Evolutionary conservation across 805 yeast species (phyloP).

Genomic region (Kazachstania taianensis): DNA sequence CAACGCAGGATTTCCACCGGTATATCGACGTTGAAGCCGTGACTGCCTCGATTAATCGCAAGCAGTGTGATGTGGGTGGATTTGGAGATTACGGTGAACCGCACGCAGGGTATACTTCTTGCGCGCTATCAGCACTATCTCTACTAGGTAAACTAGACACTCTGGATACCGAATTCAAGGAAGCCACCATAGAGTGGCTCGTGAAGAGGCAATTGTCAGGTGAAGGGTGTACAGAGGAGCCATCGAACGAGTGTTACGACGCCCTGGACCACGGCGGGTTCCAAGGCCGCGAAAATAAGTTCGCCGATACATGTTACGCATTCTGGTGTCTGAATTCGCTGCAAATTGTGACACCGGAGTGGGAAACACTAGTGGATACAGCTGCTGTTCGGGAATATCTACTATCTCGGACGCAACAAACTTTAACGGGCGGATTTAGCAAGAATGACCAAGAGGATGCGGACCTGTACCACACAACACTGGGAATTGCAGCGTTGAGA

Average conservation of each 20-base stretch:
- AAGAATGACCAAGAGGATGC: conserved; percentile 56
- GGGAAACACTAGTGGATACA: conserved; percentile 8
- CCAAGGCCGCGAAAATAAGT: conserved; percentile 80
- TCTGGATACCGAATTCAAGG: conserved; percentile 21
- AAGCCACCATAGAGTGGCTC: conserved; percentile 46
- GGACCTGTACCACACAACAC: conserved; percentile 59
- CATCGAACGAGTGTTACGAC: conserved; percentile 33
- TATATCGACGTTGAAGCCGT: conserved; percentile 38
- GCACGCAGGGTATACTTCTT: conserved; percentile 81
- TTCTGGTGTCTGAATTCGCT: conserved; percentile 73
- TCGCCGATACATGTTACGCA: conserved; percentile 77
- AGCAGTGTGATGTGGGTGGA: conserved; percentile 56
- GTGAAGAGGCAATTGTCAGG: conserved; percentile 45
- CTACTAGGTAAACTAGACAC: conserved; percentile 30
- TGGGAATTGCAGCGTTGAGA: conserved; percentile 48
- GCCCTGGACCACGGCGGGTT: conserved; percentile 60
- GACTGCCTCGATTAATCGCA: conserved; percentile 29
- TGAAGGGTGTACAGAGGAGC: conserved; percentile 17
- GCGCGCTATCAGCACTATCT: conserved; percentile 59
- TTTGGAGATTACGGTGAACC: conserved; percentile 54
- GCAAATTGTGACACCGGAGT: conserved; percentile 30
- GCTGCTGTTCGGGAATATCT: conserved; percentile 35
- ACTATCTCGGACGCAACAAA: conserved; percentile 47
- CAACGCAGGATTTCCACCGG: conserved; percentile 12
- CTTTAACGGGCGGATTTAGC: conserved; percentile 64